These are phyloP conservation scores for Filobasidium wieringae DNA, from an alignment of 768 basidiomycete species.

Conservation along the genomic window DNA sequence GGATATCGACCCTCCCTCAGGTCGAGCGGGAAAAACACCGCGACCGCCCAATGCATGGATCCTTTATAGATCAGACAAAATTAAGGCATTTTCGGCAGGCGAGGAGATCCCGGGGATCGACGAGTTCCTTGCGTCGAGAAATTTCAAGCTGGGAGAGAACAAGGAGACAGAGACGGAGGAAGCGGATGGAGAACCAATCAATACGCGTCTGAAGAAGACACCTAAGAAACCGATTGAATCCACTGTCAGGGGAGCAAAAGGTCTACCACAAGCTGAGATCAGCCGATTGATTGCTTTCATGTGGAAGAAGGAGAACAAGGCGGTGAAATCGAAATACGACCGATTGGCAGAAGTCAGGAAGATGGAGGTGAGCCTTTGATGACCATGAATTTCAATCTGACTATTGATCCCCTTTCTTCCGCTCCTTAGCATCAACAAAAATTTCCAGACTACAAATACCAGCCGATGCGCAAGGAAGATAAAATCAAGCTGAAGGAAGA, in stretches of 20 bases:
- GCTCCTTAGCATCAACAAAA: conserved; percentile 24
- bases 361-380: conserved; percentile 33
- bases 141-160: background rate
- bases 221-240: background rate
- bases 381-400: background rate
- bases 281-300: conserved; percentile 53
- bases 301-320: conserved; percentile 52
- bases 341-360: conserved; percentile 29
- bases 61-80: conserved; percentile 57
- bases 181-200: background rate
- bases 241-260: background rate
- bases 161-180: background rate
- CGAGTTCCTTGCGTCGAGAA: conserved; percentile 6
- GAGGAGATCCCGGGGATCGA: conserved; percentile 8
- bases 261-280: conserved; percentile 50
- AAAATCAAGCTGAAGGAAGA: conserved; percentile 26
- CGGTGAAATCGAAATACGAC: conserved; percentile 42
- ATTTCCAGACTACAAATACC: conserved; percentile 37
- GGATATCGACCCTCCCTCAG: background rate
- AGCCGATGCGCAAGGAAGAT: conserved; percentile 31
- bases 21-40: background rate
- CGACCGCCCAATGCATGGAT: conserved; percentile 78
- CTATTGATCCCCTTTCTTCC: background rate
- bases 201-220: background rate
- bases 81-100: conserved; percentile 21